These are phyloP conservation scores for Tulasnella sp. DNA, from an alignment of 768 basidiomycete species.

Conservation along the genomic window DNA sequence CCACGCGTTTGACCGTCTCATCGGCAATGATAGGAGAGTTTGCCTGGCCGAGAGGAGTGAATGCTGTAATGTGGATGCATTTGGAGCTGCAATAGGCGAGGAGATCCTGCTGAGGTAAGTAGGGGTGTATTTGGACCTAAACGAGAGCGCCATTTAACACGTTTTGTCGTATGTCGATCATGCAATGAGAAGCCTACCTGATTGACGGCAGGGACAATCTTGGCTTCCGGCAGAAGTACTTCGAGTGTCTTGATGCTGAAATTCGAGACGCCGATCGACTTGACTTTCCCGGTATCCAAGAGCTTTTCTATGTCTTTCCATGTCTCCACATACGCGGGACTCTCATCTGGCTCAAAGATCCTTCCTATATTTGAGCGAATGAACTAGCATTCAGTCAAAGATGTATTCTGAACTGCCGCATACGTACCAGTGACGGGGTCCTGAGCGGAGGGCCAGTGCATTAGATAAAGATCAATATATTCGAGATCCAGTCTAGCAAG, in stretches of 20 bases:
- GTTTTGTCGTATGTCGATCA: constrained; percentile 21
- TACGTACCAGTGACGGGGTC: no score
- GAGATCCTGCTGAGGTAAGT: constrained; percentile 64
- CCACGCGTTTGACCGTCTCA: constrained; percentile 42
- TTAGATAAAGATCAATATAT: no score
- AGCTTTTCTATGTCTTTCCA: constrained; percentile 73
- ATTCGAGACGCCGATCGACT: constrained; percentile 50
- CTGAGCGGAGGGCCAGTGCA: no score
- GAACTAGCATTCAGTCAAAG: no score
- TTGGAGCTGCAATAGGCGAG: constrained; percentile 55
- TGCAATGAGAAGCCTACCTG: neutral
- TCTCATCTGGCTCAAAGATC: neutral
- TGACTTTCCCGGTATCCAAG: constrained; percentile 42
- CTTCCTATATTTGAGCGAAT: no score
- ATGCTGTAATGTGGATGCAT: constrained; percentile 58
- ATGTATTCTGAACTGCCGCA: no score
- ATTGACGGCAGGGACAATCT: constrained; percentile 42
- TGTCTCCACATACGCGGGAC: constrained; percentile 54
- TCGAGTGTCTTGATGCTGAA: constrained; percentile 56
- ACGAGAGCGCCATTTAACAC: constrained; percentile 63
- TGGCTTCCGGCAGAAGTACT: constrained; percentile 58
- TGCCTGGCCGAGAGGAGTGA: constrained; percentile 48
- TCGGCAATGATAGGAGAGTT: constrained; percentile 24
- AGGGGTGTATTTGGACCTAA: constrained; percentile 78
- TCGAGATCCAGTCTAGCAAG: no score